A percentile compares a stretch with the other conserved stretches of the same genome.
These are phyloP conservation scores for Colletotrichum chlorophyti DNA, from an alignment of 2,329 filamentous ascomycete genomes.

Conservation along the genomic window DNA sequence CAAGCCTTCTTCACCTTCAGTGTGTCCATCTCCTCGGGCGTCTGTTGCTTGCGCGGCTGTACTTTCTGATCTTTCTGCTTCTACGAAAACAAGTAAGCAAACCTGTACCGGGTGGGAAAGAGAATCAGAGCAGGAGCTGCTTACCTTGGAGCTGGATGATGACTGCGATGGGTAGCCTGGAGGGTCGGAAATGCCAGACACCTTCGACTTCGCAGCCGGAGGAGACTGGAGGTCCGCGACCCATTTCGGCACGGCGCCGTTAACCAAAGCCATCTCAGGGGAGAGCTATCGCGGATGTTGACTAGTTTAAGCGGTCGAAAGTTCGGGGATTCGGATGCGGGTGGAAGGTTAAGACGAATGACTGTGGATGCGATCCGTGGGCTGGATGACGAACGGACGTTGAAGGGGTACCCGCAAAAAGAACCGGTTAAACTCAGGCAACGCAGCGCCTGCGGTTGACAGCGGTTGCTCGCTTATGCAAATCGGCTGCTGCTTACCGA, in stretches of 20 bases:
- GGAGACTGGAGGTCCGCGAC: slow-evolving; percentile 79
- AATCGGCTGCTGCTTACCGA: slow-evolving; percentile 19
- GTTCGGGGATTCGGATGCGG: neutral
- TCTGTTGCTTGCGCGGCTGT: slow-evolving; percentile 69
- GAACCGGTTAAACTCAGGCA: slow-evolving; percentile 13
- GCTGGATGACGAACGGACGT: slow-evolving; percentile 11
- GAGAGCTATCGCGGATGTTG: neutral
- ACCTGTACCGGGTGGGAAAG: neutral
- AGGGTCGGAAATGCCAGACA: slow-evolving; percentile 77
- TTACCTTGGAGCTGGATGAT: slow-evolving; percentile 62
- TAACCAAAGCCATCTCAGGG: slow-evolving; percentile 26
- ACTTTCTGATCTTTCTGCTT: slow-evolving; percentile 57
- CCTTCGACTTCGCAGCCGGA: slow-evolving; percentile 70
- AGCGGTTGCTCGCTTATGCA: slow-evolving; percentile 19
- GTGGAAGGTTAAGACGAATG: slow-evolving; percentile 4
- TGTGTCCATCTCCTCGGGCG: slow-evolving; percentile 87
- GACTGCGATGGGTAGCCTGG: slow-evolving; percentile 75
- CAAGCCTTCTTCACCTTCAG: slow-evolving; percentile 98
- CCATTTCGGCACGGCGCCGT: slow-evolving; percentile 72
- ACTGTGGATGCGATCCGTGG: neutral
- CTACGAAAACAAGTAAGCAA: slow-evolving; percentile 36
- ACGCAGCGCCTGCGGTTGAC: neutral
- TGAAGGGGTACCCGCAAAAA: slow-evolving; percentile 7
- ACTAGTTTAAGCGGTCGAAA: neutral
- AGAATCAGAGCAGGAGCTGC: no score